Evolutionary conservation across 768 basidiomycete genomes (phyloP).

Genomic region (Auricularia sp.): DNA sequence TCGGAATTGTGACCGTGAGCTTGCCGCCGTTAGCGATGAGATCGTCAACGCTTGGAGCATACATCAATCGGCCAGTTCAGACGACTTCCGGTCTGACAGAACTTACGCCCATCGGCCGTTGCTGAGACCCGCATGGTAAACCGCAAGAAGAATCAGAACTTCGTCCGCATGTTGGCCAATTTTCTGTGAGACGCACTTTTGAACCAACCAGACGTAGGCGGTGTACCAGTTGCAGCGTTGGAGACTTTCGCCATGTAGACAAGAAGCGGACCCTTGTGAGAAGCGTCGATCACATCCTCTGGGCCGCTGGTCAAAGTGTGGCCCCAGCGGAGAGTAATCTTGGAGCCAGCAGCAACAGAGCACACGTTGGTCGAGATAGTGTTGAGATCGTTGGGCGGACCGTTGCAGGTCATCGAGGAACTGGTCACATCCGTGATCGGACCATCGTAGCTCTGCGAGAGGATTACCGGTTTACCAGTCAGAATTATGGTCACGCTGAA

Average conservation of each 20-base stretch:
- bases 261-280: neutral
- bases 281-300: conserved; percentile 1
- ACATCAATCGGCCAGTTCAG: neutral
- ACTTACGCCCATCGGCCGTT: conserved; percentile 2
- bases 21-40: conserved; percentile 6
- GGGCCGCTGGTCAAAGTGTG: conserved; percentile 2
- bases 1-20: conserved; percentile 5
- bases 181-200: neutral
- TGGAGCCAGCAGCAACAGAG: conserved; percentile 2
- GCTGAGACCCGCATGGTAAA: conserved; percentile 5
- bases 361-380: conserved; percentile 3
- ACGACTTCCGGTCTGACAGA: neutral
- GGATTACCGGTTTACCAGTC: neutral
- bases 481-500: neutral
- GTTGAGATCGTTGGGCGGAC: conserved; percentile 2
- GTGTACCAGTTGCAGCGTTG: neutral
- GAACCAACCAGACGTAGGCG: conserved; percentile 6
- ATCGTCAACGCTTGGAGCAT: neutral
- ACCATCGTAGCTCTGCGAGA: conserved; percentile 8
- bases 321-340: conserved; percentile 5
- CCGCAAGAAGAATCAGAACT: neutral
- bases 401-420: conserved; percentile 3
- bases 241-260: conserved; percentile 6
- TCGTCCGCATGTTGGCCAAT: no score
- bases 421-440: conserved; percentile 13